Evolutionary conservation across 768 basidiomycete genomes (phyloP).

Genomic region (Fomitopsis pulvina): DNA sequence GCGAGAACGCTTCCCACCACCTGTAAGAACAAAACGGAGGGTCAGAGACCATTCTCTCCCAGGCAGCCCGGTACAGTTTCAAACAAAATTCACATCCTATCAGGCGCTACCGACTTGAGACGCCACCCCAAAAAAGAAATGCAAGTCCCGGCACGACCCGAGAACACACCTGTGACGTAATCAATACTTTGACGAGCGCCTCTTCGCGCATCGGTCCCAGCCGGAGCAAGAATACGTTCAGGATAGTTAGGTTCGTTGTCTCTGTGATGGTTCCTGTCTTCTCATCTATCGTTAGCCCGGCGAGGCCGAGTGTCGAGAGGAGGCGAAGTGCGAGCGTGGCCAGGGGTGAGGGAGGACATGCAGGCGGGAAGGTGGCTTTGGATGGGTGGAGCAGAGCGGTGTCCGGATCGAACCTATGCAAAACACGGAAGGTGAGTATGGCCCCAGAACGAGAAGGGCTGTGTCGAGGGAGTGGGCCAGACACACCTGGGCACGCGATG

Average conservation of each 20-base stretch:
- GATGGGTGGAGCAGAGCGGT: slow-evolving; percentile 81
- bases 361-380: slow-evolving; percentile 50
- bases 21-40: slow-evolving; percentile 31
- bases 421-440: slow-evolving; percentile 2
- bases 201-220: slow-evolving; percentile 86
- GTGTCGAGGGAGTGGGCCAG: not conserved
- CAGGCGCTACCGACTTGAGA: no score
- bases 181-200: slow-evolving; percentile 64
- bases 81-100: no score
- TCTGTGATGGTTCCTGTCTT: slow-evolving; percentile 54
- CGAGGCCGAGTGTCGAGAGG: slow-evolving; percentile 58
- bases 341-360: slow-evolving; percentile 46
- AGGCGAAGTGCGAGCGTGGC: slow-evolving; percentile 50
- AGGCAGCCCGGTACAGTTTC: no score
- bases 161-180: slow-evolving; percentile 57
- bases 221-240: slow-evolving; percentile 77
- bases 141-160: not conserved
- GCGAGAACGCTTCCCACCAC: slow-evolving; percentile 71
- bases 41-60: no score
- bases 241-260: slow-evolving; percentile 84
- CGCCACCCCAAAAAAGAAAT: no score
- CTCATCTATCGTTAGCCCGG: slow-evolving; percentile 52
- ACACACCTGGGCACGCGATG: slow-evolving; percentile 87
- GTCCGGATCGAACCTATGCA: slow-evolving; percentile 59
- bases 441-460: not conserved